phyloP scores from a whole-genome alignment of 768 basidiomycete species.

The Termitomyces titanicus region DNA sequence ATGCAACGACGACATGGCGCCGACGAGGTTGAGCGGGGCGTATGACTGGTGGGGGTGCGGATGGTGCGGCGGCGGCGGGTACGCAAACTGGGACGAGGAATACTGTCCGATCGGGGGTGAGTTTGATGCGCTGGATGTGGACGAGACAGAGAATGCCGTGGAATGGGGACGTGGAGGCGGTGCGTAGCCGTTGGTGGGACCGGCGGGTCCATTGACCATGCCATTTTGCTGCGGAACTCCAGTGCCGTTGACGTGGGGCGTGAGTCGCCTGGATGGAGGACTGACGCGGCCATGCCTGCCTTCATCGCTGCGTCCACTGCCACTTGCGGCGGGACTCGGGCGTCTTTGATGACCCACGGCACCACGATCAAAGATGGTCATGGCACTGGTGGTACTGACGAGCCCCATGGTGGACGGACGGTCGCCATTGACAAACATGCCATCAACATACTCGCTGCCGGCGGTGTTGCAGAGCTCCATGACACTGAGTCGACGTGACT shows the following conservation, averaged over 20 bases:
- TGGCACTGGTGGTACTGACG: constrained; percentile 7
- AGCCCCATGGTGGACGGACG: neutral
- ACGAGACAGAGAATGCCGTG: constrained; percentile 28
- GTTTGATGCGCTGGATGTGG: constrained; percentile 17
- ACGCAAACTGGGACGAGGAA: constrained; percentile 9
- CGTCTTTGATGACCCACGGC: neutral
- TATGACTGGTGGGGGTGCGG: constrained; percentile 15
- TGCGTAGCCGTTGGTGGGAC: neutral
- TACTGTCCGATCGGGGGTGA: constrained; percentile 3
- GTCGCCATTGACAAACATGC: neutral
- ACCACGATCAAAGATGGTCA: no score
- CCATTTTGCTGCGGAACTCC: neutral
- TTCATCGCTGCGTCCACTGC: neutral
- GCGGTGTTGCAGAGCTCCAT: constrained; percentile 80
- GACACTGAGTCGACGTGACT: constrained; percentile 77
- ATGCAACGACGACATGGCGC: neutral
- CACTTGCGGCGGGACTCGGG: constrained; percentile 2
- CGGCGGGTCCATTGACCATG: neutral
- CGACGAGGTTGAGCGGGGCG: neutral
- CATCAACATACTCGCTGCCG: constrained; percentile 7
- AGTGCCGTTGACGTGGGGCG: neutral
- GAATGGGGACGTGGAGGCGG: constrained; percentile 32
- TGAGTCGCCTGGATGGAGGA: constrained; percentile 8
- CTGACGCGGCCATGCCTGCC: neutral
- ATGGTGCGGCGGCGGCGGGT: constrained; percentile 19